A percentile compares a stretch with the other conserved stretches of the same genome.
phyloP scores from a whole-genome alignment of 2,329 filamentous ascomycete species.

The Xylariaceae sp. region DNA sequence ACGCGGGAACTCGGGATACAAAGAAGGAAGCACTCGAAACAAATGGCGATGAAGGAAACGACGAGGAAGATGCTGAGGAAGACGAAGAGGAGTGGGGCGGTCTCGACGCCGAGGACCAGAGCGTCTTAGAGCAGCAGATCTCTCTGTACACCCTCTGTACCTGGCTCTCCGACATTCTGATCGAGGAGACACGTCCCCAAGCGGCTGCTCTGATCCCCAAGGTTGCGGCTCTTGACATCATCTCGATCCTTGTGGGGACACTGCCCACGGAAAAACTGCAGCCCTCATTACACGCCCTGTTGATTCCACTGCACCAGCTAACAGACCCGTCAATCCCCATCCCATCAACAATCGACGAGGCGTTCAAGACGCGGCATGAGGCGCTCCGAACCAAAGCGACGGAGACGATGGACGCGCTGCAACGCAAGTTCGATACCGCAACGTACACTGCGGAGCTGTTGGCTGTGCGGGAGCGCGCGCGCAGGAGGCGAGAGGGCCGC shows the following conservation, averaged over 20 bases:
- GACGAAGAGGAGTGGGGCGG: slow-evolving; percentile 51
- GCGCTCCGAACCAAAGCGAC: slow-evolving; percentile 73
- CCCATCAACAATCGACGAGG: slow-evolving; percentile 73
- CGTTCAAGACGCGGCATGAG: slow-evolving; percentile 73
- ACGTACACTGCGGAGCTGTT: slow-evolving; percentile 79
- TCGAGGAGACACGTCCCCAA: slow-evolving; percentile 73
- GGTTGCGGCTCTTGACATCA: slow-evolving; percentile 74
- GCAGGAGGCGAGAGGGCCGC: slow-evolving; percentile 73
- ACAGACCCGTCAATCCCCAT: slow-evolving; percentile 79
- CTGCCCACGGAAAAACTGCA: slow-evolving; percentile 63
- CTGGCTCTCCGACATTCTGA: slow-evolving; percentile 78
- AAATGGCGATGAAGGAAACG: slow-evolving; percentile 51
- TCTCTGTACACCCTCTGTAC: slow-evolving; percentile 77
- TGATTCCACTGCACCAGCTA: slow-evolving; percentile 75
- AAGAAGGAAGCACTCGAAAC: slow-evolving; percentile 46
- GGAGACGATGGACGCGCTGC: slow-evolving; percentile 80
- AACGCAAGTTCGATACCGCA: slow-evolving; percentile 82
- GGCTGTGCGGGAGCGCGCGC: slow-evolving; percentile 75
- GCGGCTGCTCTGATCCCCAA: slow-evolving; percentile 74
- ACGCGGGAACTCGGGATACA: slow-evolving; percentile 63
- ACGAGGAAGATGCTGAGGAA: slow-evolving; percentile 48
- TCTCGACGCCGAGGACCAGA: slow-evolving; percentile 38
- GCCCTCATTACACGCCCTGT: slow-evolving; percentile 66
- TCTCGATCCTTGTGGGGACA: slow-evolving; percentile 72
- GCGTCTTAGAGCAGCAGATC: slow-evolving; percentile 40